Evolutionary conservation across 2,329 filamentous ascomycete genomes (phyloP).

Genomic region (Xylariaceae sp.): DNA sequence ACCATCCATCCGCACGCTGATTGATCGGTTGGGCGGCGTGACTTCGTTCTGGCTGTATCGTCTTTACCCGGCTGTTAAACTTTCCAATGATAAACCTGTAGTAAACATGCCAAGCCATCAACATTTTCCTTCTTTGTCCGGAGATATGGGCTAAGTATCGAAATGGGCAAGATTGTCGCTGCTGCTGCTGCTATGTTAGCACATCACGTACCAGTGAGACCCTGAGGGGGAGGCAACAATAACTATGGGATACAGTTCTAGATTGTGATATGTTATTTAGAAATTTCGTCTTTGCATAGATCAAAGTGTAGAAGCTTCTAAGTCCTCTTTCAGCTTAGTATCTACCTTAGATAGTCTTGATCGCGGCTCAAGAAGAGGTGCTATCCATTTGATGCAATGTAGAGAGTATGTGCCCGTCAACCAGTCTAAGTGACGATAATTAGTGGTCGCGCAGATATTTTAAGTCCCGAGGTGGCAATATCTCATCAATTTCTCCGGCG

Average conservation of each 20-base stretch:
- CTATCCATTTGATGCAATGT: too few relatives aligned
- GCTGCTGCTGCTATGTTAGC: slow-evolving; percentile 2
- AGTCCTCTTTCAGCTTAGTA: not conserved
- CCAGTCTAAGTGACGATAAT: too few relatives aligned
- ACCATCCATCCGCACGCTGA: slow-evolving; percentile 36
- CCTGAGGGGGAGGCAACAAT: slow-evolving; percentile 9
- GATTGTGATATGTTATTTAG: not conserved
- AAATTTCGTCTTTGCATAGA: not conserved
- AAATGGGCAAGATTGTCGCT: not conserved
- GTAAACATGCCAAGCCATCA: slow-evolving; percentile 33
- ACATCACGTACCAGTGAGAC: too few relatives aligned
- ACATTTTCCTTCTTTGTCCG: slow-evolving; percentile 12
- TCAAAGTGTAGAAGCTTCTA: not conserved
- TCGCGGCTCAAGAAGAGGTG: not conserved
- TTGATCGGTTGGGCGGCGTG: slow-evolving; percentile 35
- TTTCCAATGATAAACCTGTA: slow-evolving; percentile 36
- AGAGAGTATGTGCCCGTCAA: too few relatives aligned
- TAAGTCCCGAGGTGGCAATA: slow-evolving; percentile 10
- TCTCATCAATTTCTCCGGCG: not conserved
- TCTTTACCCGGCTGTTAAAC: slow-evolving; percentile 40
- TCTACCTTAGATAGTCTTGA: slow-evolving; percentile 7
- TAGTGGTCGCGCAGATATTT: too few relatives aligned
- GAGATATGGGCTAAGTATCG: slow-evolving; percentile 10
- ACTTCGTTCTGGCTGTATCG: slow-evolving; percentile 38
- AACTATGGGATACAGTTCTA: not conserved